Base-by-base conservation (phyloP, 2,329 filamentous ascomycete species). In the Fusarium piperis region DNA sequence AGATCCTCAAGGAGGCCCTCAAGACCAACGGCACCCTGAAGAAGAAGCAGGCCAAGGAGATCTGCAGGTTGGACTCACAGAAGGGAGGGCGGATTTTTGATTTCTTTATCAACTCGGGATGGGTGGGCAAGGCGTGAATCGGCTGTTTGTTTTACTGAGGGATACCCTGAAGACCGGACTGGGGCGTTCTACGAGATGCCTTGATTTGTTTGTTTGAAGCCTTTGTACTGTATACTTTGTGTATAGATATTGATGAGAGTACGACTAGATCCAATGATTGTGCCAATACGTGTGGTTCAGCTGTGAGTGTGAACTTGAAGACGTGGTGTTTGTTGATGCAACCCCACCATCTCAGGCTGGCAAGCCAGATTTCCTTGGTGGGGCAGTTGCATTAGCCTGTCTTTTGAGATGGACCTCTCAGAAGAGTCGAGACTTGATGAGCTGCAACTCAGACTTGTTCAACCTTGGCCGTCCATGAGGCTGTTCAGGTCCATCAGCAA, bases 91-190 rank as follows among this genome's bases (percentile, higher is more conserved):
- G 94, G 72, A 90, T 98, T 64, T 98, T 95, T 82, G 96, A 98
- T 80, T 98, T 98, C 79, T 95, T 98, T 83, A 93, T 97, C 70
- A 93, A 94, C 78, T 91, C 91, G 62, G 96, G 95, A 3, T 98
- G 95, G 94, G 91, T 98, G 67, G 92, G 91, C 33, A 96, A 97
- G 84, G 93, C 91, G 28, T 97, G 70, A 79, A 62, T 41, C 56
- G 60, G 59, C 65, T 70, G 65, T 64, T 68, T 69, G 46, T 20
- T 67, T 51, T 71, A 51, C 46, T 51, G 61, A 67, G 59, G 66
- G 66, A 77, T 77, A 77, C 75, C 75, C 74, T 73, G 46, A 67
- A 65, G 61, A 69, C 26, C 23, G 58, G 61, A 52, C 39, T 57
- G 68, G 59, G 59, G 70, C 64, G 70, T 74, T 75, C 26, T 53